These are phyloP conservation scores for Kurtzmaniella quercitrusa DNA, from an alignment of 1,139 yeast species.

Conservation along the genomic window DNA sequence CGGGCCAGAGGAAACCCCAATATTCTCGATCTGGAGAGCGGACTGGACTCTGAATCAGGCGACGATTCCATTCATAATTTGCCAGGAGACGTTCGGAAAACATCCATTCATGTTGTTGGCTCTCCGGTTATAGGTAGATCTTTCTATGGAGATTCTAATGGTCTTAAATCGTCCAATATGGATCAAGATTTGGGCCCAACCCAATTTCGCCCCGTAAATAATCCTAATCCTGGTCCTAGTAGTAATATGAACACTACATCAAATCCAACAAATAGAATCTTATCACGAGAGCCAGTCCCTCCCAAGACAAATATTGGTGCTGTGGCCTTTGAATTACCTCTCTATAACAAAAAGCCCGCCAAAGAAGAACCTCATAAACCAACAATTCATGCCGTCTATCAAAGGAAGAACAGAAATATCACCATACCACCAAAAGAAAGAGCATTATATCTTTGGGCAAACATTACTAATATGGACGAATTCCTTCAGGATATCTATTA, in stretches of 20 bases:
- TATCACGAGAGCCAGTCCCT: neutral
- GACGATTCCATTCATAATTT: neutral
- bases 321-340: slow-evolving; percentile 8
- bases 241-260: neutral
- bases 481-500: slow-evolving; percentile 79
- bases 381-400: slow-evolving; percentile 13
- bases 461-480: slow-evolving; percentile 83
- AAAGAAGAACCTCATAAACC: slow-evolving; percentile 6
- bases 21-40: slow-evolving; percentile 7
- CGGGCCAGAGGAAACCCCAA: slow-evolving; percentile 4
- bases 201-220: neutral
- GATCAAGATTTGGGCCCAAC: neutral
- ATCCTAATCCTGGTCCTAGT: neutral
- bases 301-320: slow-evolving; percentile 3
- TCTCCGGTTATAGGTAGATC: neutral
- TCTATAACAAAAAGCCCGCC: slow-evolving; percentile 6
- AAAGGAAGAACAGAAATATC: slow-evolving; percentile 14
- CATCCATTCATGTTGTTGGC: neutral
- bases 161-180: neutral
- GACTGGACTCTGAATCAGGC: slow-evolving; percentile 6
- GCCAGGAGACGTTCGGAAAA: neutral
- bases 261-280: neutral
- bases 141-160: neutral
- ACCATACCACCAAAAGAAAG: slow-evolving; percentile 62
- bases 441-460: slow-evolving; percentile 95